Evolutionary conservation across 768 basidiomycete genomes (phyloP).

Genomic region (Mycena haematopus): DNA sequence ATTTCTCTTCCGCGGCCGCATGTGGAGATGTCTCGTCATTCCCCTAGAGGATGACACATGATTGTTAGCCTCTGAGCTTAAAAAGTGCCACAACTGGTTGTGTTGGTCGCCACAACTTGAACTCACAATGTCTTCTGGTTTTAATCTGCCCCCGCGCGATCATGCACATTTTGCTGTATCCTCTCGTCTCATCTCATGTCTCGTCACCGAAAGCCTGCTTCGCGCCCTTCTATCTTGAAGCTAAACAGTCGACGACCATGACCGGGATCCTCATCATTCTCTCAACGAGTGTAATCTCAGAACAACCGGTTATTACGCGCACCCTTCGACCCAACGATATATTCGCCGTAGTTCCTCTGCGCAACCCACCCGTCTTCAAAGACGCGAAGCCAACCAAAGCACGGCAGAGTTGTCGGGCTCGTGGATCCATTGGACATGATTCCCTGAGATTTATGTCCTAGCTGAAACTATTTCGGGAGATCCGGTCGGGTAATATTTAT

Average conservation of each 20-base stretch:
- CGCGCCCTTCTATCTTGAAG: constrained; percentile 45
- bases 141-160: constrained; percentile 40
- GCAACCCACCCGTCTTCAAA: constrained; percentile 50
- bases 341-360: constrained; percentile 55
- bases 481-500: constrained; percentile 20
- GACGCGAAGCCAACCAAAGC: constrained; percentile 35
- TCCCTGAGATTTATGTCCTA: constrained; percentile 48
- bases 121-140: constrained; percentile 46
- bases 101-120: constrained; percentile 10
- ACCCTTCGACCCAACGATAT: constrained; percentile 48
- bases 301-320: constrained; percentile 39
- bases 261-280: constrained; percentile 48
- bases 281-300: constrained; percentile 43
- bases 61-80: constrained; percentile 29
- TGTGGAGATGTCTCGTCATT: constrained; percentile 19
- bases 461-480: constrained; percentile 22
- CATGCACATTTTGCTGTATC: constrained; percentile 54
- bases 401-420: constrained; percentile 52
- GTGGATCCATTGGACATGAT: constrained; percentile 67
- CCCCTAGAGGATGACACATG: constrained; percentile 27
- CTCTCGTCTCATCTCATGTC: constrained; percentile 55
- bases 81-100: constrained; percentile 29
- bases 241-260: constrained; percentile 15
- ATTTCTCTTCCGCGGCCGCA: constrained; percentile 28
- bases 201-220: constrained; percentile 56